A percentile compares a stretch with the other conserved stretches of the same genome.
phyloP scores from a whole-genome alignment of 768 basidiomycete species.

The Suillus decipiens region DNA sequence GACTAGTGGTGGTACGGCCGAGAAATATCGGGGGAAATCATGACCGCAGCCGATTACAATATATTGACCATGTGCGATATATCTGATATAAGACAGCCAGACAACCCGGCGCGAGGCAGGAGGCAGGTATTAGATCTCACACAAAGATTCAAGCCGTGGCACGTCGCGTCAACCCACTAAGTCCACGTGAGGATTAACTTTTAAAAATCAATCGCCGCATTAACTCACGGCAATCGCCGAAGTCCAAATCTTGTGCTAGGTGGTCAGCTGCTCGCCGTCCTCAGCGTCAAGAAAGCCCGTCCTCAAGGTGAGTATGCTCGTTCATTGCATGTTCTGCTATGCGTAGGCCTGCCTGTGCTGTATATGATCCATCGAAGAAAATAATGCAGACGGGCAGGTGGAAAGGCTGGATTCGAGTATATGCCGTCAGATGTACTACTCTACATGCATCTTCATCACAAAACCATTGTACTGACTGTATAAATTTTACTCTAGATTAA shows the following conservation, averaged over 20 bases:
- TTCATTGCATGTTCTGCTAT: constrained; percentile 7
- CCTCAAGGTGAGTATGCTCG: constrained; percentile 33
- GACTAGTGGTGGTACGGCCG: neutral
- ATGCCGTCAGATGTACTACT: constrained; percentile 21
- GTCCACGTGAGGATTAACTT: constrained; percentile 12
- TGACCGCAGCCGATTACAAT: neutral
- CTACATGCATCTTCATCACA: neutral
- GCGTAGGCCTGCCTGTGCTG: constrained; percentile 1
- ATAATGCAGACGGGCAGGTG: constrained; percentile 3
- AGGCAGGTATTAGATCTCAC: neutral
- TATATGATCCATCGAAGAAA: constrained; percentile 1
- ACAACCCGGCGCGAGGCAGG: no score
- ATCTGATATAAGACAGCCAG: neutral
- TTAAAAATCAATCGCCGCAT: constrained; percentile 30
- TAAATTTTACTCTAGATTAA: constrained; percentile 25
- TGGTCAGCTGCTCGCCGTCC: constrained; percentile 18
- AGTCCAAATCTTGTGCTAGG: neutral
- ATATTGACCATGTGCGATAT: neutral
- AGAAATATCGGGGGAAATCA: neutral
- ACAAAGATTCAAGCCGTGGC: neutral
- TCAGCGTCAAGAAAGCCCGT: constrained; percentile 33
- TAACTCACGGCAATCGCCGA: constrained; percentile 30
- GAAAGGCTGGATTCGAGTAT: constrained; percentile 25
- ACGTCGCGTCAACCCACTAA: neutral
- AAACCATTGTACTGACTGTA: constrained; percentile 17